Evolutionary conservation across 1,284 basidiomycete genomes (phyloP).

Genomic region (Xanthoconium separans): DNA sequence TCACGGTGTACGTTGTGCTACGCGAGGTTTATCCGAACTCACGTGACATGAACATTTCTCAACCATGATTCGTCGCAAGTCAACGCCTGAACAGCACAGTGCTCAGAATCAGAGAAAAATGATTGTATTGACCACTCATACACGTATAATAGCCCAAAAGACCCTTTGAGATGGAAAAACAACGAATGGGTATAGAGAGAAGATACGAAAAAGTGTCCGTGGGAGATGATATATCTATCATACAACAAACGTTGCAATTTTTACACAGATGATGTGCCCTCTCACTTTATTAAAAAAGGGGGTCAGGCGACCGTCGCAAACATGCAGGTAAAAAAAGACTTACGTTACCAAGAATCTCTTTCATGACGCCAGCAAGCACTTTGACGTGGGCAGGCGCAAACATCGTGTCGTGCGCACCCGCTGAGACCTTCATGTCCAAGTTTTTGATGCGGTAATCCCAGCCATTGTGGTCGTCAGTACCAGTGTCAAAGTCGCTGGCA

Average conservation of each 20-base stretch:
- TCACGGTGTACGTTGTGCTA: not conserved
- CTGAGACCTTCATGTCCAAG: constrained; percentile 26
- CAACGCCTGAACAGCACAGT: no score
- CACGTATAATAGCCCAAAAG: not conserved
- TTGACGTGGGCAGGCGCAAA: constrained; percentile 33
- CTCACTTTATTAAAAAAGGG: not conserved
- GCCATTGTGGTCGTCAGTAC: constrained; percentile 31
- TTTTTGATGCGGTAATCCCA: constrained; percentile 29
- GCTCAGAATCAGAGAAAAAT: not conserved
- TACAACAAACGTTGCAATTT: not conserved
- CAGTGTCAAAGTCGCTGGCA: constrained; percentile 33
- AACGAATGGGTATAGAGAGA: not conserved
- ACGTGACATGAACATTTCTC: not conserved
- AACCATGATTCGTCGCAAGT: not conserved
- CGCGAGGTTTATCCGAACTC: not conserved
- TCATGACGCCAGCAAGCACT: constrained; percentile 28
- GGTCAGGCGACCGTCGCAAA: not conserved
- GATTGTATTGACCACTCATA: not conserved
- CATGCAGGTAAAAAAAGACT: not conserved
- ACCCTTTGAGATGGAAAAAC: not conserved
- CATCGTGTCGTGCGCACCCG: constrained; percentile 31
- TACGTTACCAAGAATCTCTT: constrained; percentile 24
- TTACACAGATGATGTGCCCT: constrained; percentile 8
- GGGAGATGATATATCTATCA: not conserved
- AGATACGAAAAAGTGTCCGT: not conserved